Percentiles rank a stretch among this genome's conserved stretches.
Evolutionary conservation across 805 yeast species (phyloP).

Genomic region (Kuraishia molischiana): DNA sequence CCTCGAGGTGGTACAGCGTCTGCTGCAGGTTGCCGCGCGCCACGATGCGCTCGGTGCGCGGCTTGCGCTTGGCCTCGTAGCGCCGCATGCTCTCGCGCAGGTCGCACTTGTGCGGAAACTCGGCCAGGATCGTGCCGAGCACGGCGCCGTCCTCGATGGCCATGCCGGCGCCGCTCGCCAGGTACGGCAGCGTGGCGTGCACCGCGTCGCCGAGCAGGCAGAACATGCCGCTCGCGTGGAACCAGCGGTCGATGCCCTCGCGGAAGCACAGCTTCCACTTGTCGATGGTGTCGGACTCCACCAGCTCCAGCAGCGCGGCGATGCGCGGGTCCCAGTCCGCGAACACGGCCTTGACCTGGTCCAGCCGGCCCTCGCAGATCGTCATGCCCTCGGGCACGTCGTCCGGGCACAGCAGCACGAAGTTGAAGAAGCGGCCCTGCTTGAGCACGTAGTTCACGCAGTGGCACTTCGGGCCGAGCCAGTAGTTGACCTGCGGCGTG

Average conservation of each 20-base stretch:
- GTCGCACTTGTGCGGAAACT: slow-evolving; percentile 10
- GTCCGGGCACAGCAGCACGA: slow-evolving; percentile 22
- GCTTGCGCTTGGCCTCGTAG: slow-evolving; percentile 14
- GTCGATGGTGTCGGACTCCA: slow-evolving; percentile 9
- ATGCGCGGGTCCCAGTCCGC: slow-evolving; percentile 20
- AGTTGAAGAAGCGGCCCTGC: slow-evolving; percentile 17
- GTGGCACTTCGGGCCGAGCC: slow-evolving; percentile 23
- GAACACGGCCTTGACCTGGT: slow-evolving; percentile 15
- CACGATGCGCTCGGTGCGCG: slow-evolving; percentile 18
- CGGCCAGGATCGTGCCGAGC: slow-evolving; percentile 12
- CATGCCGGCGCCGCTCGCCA: slow-evolving; percentile 24
- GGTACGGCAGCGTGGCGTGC: slow-evolving; percentile 23
- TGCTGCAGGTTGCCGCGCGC: slow-evolving; percentile 11
- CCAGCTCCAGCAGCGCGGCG: slow-evolving; percentile 11
- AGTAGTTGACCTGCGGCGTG: slow-evolving; percentile 18
- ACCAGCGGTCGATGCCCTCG: slow-evolving; percentile 17
- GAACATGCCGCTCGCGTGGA: slow-evolving; percentile 15
- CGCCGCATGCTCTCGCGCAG: slow-evolving; percentile 10
- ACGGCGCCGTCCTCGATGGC: slow-evolving; percentile 25
- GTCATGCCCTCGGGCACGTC: slow-evolving; percentile 12
- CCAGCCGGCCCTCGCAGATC: slow-evolving; percentile 12
- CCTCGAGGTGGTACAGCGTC: slow-evolving; percentile 17
- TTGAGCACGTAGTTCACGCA: slow-evolving; percentile 19
- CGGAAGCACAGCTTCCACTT: slow-evolving; percentile 20
- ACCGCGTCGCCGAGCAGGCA: slow-evolving; percentile 22